These are phyloP conservation scores for Wallacemonas sp. DNA, from an alignment of 208 protist species.

Conservation along the genomic window DNA sequence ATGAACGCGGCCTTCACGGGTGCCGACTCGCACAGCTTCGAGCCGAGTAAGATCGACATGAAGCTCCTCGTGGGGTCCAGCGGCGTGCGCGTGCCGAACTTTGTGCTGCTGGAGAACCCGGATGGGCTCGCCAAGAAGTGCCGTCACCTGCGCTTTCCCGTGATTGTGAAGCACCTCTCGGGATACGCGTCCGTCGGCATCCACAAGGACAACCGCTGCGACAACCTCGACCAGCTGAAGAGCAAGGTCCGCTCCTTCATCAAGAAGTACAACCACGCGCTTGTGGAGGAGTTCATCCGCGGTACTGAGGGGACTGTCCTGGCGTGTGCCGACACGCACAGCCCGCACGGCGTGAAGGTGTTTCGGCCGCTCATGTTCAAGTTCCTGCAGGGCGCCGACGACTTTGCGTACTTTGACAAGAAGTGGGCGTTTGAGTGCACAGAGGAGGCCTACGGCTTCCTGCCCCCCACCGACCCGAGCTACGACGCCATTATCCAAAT, in stretches of 20 bases:
- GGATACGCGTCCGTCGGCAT: slow-evolving; percentile 90
- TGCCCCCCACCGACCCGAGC: slow-evolving; percentile 68
- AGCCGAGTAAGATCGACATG: slow-evolving; percentile 91
- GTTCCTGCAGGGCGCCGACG: slow-evolving; percentile 70
- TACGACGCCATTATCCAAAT: slow-evolving; percentile 73
- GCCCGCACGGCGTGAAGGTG: slow-evolving; percentile 76
- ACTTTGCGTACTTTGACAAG: slow-evolving; percentile 90
- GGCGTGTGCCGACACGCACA: slow-evolving; percentile 65
- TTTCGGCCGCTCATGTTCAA: slow-evolving; percentile 88
- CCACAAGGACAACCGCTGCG: slow-evolving; percentile 81
- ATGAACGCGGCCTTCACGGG: slow-evolving; percentile 89
- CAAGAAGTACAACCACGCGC: slow-evolving; percentile 77
- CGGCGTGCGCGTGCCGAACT: slow-evolving; percentile 79
- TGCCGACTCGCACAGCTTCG: slow-evolving; percentile 81
- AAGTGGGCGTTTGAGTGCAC: slow-evolving; percentile 85
- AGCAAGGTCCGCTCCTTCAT: slow-evolving; percentile 67
- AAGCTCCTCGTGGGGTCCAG: slow-evolving; percentile 82
- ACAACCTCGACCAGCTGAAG: slow-evolving; percentile 78
- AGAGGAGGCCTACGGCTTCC: slow-evolving; percentile 63
- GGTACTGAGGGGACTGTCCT: slow-evolving; percentile 86
- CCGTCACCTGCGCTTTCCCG: slow-evolving; percentile 80
- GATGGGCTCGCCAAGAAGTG: slow-evolving; percentile 82
- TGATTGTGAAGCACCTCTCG: slow-evolving; percentile 90
- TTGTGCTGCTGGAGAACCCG: slow-evolving; percentile 71
- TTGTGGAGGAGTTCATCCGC: slow-evolving; percentile 90